Evolutionary conservation across 208 protist genomes (phyloP).

Genomic region (Leishmania aethiopica): DNA sequence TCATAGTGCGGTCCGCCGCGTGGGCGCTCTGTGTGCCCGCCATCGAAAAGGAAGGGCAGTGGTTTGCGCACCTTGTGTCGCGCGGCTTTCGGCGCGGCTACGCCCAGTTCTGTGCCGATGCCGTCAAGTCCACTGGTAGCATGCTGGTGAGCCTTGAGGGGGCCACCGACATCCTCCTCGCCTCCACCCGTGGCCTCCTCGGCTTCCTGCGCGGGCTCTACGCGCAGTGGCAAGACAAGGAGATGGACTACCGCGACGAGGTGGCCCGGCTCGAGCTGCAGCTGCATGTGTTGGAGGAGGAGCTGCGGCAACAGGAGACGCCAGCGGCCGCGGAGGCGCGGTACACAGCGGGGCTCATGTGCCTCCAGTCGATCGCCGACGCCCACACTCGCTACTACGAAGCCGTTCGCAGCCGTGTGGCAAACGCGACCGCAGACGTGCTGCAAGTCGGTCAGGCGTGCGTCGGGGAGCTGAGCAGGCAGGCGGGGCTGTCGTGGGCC

Average conservation of each 20-base stretch:
- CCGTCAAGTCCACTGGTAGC: constrained; percentile 44
- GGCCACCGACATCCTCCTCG: constrained; percentile 56
- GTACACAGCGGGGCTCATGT: constrained; percentile 59
- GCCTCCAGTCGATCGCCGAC: constrained; percentile 62
- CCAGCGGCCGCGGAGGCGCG: constrained; percentile 51
- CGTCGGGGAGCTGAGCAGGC: constrained; percentile 15
- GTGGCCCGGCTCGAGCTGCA: constrained; percentile 57
- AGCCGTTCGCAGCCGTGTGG: constrained; percentile 40
- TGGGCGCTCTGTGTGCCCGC: constrained; percentile 31
- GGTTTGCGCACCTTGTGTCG: constrained; percentile 59
- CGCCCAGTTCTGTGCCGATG: constrained; percentile 41
- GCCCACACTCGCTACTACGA: constrained; percentile 64
- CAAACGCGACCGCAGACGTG: constrained; percentile 22
- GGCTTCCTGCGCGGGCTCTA: constrained; percentile 59
- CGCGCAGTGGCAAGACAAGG: constrained; percentile 52
- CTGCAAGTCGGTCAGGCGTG: constrained; percentile 16
- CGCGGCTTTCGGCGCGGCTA: constrained; percentile 45
- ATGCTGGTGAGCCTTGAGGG: constrained; percentile 64
- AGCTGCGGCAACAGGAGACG: constrained; percentile 54
- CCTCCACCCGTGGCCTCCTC: constrained; percentile 34
- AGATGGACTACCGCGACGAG: constrained; percentile 68
- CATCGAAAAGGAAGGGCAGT: constrained; percentile 60
- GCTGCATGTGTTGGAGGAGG: constrained; percentile 34
- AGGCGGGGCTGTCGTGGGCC: constrained; percentile 16
- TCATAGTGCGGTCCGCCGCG: neutral